These are phyloP conservation scores for Sarocladiaceae sp. DNA, from an alignment of 2,329 filamentous ascomycete genomes.

Conservation along the genomic window DNA sequence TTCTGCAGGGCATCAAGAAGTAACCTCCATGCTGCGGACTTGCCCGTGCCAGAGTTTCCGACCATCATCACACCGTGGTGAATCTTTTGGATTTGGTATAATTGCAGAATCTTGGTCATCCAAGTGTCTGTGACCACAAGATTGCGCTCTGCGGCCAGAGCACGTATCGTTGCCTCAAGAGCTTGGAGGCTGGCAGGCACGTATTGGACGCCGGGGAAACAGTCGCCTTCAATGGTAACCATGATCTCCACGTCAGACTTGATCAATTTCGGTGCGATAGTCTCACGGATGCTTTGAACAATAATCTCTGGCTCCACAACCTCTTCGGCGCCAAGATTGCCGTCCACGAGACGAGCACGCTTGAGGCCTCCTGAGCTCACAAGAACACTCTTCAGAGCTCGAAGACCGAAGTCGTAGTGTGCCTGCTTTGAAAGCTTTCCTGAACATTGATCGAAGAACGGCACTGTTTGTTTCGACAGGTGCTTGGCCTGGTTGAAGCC, in stretches of 20 bases:
- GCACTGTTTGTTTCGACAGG: constrained; percentile 91
- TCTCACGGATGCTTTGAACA: constrained; percentile 96
- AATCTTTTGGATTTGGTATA: constrained; percentile 96
- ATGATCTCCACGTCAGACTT: constrained; percentile 87
- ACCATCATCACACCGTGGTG: constrained; percentile 99
- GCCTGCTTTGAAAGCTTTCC: constrained; percentile 85
- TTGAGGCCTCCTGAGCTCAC: constrained; percentile 97
- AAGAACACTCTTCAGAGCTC: constrained; percentile 96
- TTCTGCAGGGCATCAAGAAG: constrained; percentile 86
- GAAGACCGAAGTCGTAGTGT: constrained; percentile 97
- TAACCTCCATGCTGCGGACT: constrained; percentile 92
- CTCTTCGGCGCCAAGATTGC: constrained; percentile 57
- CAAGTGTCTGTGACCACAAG: constrained; percentile 89
- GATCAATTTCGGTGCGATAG: constrained; percentile 95
- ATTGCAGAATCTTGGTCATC: constrained; percentile 95
- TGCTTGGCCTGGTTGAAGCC: constrained; percentile 96
- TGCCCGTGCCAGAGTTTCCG: constrained; percentile 93
- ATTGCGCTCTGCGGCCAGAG: constrained; percentile 78
- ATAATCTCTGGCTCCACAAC: constrained; percentile 94
- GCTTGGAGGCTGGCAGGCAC: constrained; percentile 80
- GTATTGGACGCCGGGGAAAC: constrained; percentile 92
- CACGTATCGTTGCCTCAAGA: constrained; percentile 75
- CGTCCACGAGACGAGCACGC: constrained; percentile 66
- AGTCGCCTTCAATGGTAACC: constrained; percentile 73
- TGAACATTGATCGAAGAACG: constrained; percentile 93